Evolutionary conservation across 2,329 filamentous ascomycete species (phyloP).

Genomic region (Exophiala sideris): DNA sequence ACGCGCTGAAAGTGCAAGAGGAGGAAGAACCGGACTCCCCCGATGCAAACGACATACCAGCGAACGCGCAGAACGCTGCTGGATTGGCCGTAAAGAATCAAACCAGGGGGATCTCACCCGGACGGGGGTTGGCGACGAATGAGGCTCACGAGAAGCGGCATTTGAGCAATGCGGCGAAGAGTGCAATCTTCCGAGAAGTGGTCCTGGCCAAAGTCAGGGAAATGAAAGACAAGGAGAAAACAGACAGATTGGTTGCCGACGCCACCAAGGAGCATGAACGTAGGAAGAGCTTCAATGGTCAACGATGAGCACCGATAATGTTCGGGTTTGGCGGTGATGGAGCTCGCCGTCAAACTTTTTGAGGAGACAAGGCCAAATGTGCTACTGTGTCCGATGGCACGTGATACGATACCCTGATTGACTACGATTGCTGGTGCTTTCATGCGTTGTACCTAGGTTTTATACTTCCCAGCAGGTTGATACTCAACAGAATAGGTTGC

Average conservation of each 20-base stretch:
- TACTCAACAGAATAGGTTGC: too few relatives aligned
- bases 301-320: neutral
- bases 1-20: slow-evolving; percentile 88
- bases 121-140: slow-evolving; percentile 32
- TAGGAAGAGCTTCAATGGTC: slow-evolving; percentile 27
- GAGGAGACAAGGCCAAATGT: too few relatives aligned
- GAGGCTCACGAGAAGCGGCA: slow-evolving; percentile 42
- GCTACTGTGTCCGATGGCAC: too few relatives aligned
- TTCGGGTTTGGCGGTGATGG: too few relatives aligned
- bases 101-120: slow-evolving; percentile 28
- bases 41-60: slow-evolving; percentile 58
- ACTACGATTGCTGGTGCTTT: too few relatives aligned
- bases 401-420: too few relatives aligned
- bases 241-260: slow-evolving; percentile 63
- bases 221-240: slow-evolving; percentile 82
- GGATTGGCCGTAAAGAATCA: slow-evolving; percentile 27
- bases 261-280: slow-evolving; percentile 42
- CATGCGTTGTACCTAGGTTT: too few relatives aligned
- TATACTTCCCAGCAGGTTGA: too few relatives aligned
- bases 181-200: slow-evolving; percentile 86
- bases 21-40: slow-evolving; percentile 68
- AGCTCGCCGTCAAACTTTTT: too few relatives aligned
- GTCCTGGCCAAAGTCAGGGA: slow-evolving; percentile 91
- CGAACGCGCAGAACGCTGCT: slow-evolving; percentile 60
- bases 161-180: slow-evolving; percentile 58